Evolutionary conservation across 1,284 basidiomycete species (phyloP).

Genomic region (Volvariella surrecta): DNA sequence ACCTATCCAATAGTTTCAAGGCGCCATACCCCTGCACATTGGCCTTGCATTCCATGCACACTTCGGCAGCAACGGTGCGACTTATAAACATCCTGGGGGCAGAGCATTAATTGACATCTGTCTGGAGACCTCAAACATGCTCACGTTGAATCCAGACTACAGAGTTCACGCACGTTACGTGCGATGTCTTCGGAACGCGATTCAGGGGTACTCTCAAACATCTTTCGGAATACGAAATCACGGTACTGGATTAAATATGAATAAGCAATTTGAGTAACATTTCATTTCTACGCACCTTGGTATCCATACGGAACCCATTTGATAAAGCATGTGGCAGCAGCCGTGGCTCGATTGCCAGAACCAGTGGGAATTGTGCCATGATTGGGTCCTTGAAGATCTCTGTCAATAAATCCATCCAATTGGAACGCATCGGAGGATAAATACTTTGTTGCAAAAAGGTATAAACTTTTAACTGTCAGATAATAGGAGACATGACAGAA

Average conservation of each 20-base stretch:
- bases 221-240: constrained; percentile 73
- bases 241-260: constrained; percentile 43
- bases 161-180: constrained; percentile 57
- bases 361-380: constrained; percentile 67
- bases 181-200: constrained; percentile 53
- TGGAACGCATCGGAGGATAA: constrained; percentile 9
- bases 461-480: constrained; percentile 44
- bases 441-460: constrained; percentile 62
- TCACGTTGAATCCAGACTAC: constrained; percentile 56
- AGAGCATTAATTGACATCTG: constrained; percentile 4
- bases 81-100: constrained; percentile 63
- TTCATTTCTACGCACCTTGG: constrained; percentile 37
- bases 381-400: constrained; percentile 49
- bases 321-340: constrained; percentile 59
- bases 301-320: constrained; percentile 70
- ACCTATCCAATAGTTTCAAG: constrained; percentile 53
- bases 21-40: constrained; percentile 62
- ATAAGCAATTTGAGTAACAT: constrained; percentile 2
- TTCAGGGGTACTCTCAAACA: constrained; percentile 57
- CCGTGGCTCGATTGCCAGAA: constrained; percentile 63
- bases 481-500: constrained; percentile 5
- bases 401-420: constrained; percentile 4
- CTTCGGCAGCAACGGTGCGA: constrained; percentile 68
- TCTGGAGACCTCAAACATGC: constrained; percentile 14
- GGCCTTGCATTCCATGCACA: constrained; percentile 66